Percentiles rank a stretch among this genome's conserved stretches.
Conservation (phyloP, 306 rosid genomes). For the Rosa lucieae region DNA sequence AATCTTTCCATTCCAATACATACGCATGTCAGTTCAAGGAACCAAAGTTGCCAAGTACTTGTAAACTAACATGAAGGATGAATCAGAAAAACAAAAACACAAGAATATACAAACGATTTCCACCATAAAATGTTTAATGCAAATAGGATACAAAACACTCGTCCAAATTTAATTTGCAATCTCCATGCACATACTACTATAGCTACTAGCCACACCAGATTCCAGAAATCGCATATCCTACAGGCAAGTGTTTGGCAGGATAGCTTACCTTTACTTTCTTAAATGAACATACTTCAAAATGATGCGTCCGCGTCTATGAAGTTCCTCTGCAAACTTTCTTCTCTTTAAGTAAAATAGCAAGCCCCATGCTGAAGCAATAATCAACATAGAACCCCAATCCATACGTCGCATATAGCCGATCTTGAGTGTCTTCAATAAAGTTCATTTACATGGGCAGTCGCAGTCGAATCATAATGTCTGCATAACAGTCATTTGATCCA, state of each 20-base stretch:
- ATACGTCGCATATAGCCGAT: slow-evolving; percentile 1
- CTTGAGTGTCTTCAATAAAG: neutral
- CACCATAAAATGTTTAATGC: neutral
- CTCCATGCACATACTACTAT: neutral
- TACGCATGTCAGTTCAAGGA: neutral
- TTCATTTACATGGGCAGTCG: neutral
- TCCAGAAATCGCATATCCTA: slow-evolving; percentile 16
- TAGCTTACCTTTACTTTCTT: slow-evolving; percentile 7
- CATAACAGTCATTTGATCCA: slow-evolving; percentile 14
- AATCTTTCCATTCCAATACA: neutral
- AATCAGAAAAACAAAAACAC: neutral
- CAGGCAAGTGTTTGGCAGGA: slow-evolving; percentile 15
- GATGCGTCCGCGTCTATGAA: neutral
- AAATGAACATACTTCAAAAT: slow-evolving; percentile 1
- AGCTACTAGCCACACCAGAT: slow-evolving; percentile 4
- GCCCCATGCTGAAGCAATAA: neutral
- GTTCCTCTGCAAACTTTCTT: slow-evolving; percentile 2
- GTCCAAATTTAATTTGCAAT: neutral
- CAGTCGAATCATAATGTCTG: neutral
- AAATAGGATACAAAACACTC: neutral
- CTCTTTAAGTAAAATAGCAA: neutral
- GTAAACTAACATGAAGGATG: slow-evolving; percentile 1
- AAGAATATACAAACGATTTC: neutral
- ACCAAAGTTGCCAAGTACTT: neutral
- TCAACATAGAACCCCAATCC: slow-evolving; percentile 8